These are phyloP conservation scores for Nyctanthes arbortristis DNA, from an alignment of 257 asterid species.

Conservation along the genomic window DNA sequence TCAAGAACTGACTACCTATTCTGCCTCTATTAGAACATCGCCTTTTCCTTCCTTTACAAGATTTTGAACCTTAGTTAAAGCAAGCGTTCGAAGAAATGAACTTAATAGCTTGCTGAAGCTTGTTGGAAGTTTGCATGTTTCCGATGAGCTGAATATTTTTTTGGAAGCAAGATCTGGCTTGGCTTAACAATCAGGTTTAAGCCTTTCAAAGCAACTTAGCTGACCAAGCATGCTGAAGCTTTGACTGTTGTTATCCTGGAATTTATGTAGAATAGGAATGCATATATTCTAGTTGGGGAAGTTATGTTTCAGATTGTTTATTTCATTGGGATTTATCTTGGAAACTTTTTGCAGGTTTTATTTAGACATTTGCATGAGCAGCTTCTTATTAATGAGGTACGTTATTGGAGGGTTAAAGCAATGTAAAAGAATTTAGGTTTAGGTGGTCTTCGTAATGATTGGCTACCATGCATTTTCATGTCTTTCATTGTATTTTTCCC, in stretches of 20 bases:
- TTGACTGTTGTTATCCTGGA: slow-evolving; percentile 12
- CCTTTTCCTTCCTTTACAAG: neutral
- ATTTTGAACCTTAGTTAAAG: neutral
- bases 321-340: slow-evolving; percentile 17
- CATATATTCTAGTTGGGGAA: slow-evolving; percentile 9
- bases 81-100: neutral
- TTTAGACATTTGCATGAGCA: slow-evolving; percentile 97
- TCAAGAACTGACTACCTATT: neutral
- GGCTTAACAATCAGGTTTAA: neutral
- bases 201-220: slow-evolving; percentile 4
- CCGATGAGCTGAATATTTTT: neutral
- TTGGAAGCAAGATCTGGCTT: too few relatives aligned
- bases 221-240: slow-evolving; percentile 14
- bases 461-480: slow-evolving; percentile 16
- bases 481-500: slow-evolving; percentile 15
- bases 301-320: slow-evolving; percentile 19
- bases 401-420: slow-evolving; percentile 27
- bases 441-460: slow-evolving; percentile 18
- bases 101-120: neutral
- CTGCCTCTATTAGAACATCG: neutral
- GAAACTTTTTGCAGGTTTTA: slow-evolving; percentile 65
- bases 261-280: slow-evolving; percentile 16
- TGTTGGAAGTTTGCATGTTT: neutral
- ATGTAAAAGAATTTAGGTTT: slow-evolving; percentile 9
- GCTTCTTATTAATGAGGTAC: slow-evolving; percentile 89